phyloP scores from a whole-genome alignment of 257 asterid species.

The Fraxinus quadrangulata region DNA sequence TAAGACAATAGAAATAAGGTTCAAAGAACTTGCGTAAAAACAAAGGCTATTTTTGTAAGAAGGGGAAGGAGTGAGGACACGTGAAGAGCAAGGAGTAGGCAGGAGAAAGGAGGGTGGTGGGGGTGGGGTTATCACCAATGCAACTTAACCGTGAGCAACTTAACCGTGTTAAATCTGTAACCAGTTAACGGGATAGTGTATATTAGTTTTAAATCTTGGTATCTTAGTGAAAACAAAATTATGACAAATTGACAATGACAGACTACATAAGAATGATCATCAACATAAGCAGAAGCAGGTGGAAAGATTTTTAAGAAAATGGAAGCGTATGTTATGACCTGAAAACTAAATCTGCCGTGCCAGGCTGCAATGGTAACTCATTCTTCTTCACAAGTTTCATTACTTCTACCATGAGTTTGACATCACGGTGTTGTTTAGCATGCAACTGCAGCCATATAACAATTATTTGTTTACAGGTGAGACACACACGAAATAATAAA shows the following conservation, averaged over 20 bases:
- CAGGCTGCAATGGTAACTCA: constrained; percentile 72
- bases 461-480: constrained; percentile 15
- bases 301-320: background rate
- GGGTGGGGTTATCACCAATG: background rate
- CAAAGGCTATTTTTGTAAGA: too few species aligned
- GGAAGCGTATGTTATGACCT: constrained; percentile 36
- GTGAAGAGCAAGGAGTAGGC: background rate
- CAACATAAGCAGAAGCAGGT: background rate
- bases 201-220: background rate
- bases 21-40: too few species aligned
- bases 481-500: constrained; percentile 4
- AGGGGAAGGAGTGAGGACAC: too few species aligned
- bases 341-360: constrained; percentile 83
- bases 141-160: background rate
- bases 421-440: constrained; percentile 76
- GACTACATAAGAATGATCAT: background rate
- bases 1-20: too few species aligned
- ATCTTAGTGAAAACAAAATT: background rate
- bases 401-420: constrained; percentile 64
- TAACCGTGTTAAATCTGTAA: background rate
- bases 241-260: too few species aligned
- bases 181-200: background rate
- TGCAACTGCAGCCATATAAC: constrained; percentile 63
- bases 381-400: constrained; percentile 71
- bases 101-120: background rate